Conservation (phyloP, 208 protist species). For the Crithidia mellificae region DNA sequence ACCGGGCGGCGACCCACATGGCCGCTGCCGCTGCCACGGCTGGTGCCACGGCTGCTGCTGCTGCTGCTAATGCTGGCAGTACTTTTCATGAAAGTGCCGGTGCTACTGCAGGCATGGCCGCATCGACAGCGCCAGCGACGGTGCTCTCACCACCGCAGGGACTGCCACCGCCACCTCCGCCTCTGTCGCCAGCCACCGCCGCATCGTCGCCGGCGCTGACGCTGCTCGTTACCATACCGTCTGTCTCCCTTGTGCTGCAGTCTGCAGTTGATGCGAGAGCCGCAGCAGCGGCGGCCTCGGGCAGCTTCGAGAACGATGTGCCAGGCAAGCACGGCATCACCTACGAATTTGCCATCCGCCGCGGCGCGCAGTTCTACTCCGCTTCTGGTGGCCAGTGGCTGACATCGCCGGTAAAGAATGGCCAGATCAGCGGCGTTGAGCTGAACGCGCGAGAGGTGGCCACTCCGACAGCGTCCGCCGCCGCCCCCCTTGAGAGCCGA, state of each 20-base stretch:
- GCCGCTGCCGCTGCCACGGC: background rate
- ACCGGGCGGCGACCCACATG: no score
- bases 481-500: background rate
- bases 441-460: constrained; percentile 4
- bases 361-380: constrained; percentile 27
- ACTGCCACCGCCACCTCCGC: background rate
- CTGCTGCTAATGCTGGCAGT: no score
- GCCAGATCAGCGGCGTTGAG: constrained; percentile 19
- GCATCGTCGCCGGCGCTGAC: constrained; percentile 1
- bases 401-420: constrained; percentile 24
- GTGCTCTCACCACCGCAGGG: no score
- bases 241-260: constrained; percentile 1
- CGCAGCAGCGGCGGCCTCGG: background rate
- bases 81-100: no score
- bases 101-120: background rate
- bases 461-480: no score
- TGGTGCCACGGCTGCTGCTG: no score
- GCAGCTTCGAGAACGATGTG: background rate
- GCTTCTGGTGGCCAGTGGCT: constrained; percentile 24
- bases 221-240: constrained; percentile 17
- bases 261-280: no score
- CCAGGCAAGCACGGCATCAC: background rate
- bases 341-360: constrained; percentile 23
- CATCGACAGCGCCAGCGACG: no score
- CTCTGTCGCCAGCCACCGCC: background rate